phyloP scores from a whole-genome alignment of 1,139 yeast species.

The Ashbya aceris region DNA sequence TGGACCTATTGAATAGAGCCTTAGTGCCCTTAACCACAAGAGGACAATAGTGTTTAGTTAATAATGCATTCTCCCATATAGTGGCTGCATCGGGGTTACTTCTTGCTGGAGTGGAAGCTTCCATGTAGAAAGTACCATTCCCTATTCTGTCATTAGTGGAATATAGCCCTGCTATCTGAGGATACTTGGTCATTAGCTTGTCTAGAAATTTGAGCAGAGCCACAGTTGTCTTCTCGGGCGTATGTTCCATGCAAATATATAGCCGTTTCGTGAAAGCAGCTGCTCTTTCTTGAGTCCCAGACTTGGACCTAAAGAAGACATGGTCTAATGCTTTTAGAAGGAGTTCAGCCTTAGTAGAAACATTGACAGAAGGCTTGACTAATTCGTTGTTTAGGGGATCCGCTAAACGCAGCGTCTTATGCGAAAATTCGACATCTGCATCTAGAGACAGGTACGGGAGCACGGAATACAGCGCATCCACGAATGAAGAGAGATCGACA shows the following conservation, averaged over 20 bases:
- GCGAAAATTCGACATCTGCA: slow-evolving; percentile 78
- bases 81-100: slow-evolving; percentile 82
- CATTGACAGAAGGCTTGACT: slow-evolving; percentile 64
- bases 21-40: slow-evolving; percentile 52
- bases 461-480: slow-evolving; percentile 60
- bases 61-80: slow-evolving; percentile 74
- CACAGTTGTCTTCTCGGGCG: slow-evolving; percentile 82
- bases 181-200: slow-evolving; percentile 60
- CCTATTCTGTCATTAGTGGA: slow-evolving; percentile 84
- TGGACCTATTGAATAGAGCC: slow-evolving; percentile 32
- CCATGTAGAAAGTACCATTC: slow-evolving; percentile 62
- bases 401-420: slow-evolving; percentile 65
- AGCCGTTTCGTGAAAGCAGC: slow-evolving; percentile 77
- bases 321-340: slow-evolving; percentile 68
- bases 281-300: slow-evolving; percentile 65
- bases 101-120: slow-evolving; percentile 60
- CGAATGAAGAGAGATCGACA: slow-evolving; percentile 62
- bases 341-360: slow-evolving; percentile 82
- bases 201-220: slow-evolving; percentile 72
- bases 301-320: slow-evolving; percentile 68
- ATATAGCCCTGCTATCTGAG: slow-evolving; percentile 64
- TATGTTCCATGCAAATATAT: slow-evolving; percentile 54
- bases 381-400: slow-evolving; percentile 52
- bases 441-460: slow-evolving; percentile 64
- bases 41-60: slow-evolving; percentile 78